phyloP scores from a whole-genome alignment of 257 asterid species.

The Linaria vulgaris region DNA sequence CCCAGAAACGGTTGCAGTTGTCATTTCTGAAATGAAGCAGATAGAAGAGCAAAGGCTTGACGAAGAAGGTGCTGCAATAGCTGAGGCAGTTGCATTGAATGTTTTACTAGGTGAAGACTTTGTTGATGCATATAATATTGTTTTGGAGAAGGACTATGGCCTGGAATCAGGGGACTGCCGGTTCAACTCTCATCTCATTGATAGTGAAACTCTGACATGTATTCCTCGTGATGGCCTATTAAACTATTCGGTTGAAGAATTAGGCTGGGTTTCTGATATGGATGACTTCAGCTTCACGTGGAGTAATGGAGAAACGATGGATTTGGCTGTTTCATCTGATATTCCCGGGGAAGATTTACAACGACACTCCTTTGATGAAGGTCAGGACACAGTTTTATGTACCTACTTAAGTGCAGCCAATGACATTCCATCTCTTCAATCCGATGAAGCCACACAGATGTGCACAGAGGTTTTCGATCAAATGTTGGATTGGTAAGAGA shows the following conservation, averaged over 20 bases:
- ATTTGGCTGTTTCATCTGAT: not conserved
- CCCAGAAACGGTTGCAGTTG: conserved; percentile 40
- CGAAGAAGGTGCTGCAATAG: conserved; percentile 82
- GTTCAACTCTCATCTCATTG: conserved; percentile 31
- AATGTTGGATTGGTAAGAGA: no score
- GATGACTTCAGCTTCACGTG: not conserved
- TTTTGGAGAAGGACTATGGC: conserved; percentile 44
- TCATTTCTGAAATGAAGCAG: conserved; percentile 70
- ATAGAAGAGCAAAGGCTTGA: conserved; percentile 87
- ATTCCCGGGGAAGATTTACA: not conserved
- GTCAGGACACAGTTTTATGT: no score
- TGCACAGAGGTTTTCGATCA: no score
- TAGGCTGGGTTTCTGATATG: conserved; percentile 25
- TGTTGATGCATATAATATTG: conserved; percentile 44
- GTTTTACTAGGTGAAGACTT: conserved; percentile 82
- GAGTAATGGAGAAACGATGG: not conserved
- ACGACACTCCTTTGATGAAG: not conserved
- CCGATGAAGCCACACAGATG: no score
- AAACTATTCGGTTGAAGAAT: conserved; percentile 35
- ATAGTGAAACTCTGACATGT: conserved; percentile 31
- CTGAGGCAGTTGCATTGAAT: conserved; percentile 83
- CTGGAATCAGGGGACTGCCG: conserved; percentile 44
- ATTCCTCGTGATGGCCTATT: conserved; percentile 39
- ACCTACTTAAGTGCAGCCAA: no score
- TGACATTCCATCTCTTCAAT: no score